Evolutionary conservation across 2,329 filamentous ascomycete genomes (phyloP).

Genomic region (Fusarium graminum): DNA sequence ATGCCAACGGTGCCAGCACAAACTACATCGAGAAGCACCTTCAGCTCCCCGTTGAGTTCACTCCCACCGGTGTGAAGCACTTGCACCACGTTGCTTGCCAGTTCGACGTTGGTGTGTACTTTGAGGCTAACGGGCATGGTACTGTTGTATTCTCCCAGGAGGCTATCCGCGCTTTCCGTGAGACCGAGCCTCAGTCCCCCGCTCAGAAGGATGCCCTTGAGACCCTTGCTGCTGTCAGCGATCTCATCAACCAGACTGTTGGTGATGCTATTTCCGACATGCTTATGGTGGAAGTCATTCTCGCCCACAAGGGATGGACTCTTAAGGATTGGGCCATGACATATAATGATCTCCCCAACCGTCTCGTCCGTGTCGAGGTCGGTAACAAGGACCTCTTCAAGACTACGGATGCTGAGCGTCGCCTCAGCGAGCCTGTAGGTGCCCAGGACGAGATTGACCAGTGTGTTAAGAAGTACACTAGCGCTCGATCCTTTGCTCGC

Average conservation of each 20-base stretch:
- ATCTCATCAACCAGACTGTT: slow-evolving; percentile 98
- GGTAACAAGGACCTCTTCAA: slow-evolving; percentile 89
- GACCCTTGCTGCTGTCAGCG: slow-evolving; percentile 82
- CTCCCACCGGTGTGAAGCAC: slow-evolving; percentile 96
- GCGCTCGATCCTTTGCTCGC: slow-evolving; percentile 89
- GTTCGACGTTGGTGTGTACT: slow-evolving; percentile 97
- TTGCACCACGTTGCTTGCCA: slow-evolving; percentile 96
- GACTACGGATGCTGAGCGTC: slow-evolving; percentile 92
- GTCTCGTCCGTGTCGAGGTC: slow-evolving; percentile 93
- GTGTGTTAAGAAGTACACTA: slow-evolving; percentile 89
- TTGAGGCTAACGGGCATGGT: slow-evolving; percentile 98
- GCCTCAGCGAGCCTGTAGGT: slow-evolving; percentile 81
- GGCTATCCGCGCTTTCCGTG: slow-evolving; percentile 82
- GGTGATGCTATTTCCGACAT: slow-evolving; percentile 96
- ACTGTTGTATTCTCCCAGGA: slow-evolving; percentile 94
- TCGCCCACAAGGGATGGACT: slow-evolving; percentile 94
- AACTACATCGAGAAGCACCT: slow-evolving; percentile 91
- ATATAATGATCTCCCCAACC: slow-evolving; percentile 94
- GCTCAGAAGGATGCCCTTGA: slow-evolving; percentile 92
- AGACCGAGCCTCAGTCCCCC: slow-evolving; percentile 86
- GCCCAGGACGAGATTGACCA: slow-evolving; percentile 89
- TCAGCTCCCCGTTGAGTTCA: slow-evolving; percentile 90
- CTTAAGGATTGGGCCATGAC: slow-evolving; percentile 92
- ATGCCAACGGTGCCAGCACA: slow-evolving; percentile 95
- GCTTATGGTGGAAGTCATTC: slow-evolving; percentile 93